Conservation (phyloP, 805 yeast species). For the Sungouiozyma intestinalis region DNA sequence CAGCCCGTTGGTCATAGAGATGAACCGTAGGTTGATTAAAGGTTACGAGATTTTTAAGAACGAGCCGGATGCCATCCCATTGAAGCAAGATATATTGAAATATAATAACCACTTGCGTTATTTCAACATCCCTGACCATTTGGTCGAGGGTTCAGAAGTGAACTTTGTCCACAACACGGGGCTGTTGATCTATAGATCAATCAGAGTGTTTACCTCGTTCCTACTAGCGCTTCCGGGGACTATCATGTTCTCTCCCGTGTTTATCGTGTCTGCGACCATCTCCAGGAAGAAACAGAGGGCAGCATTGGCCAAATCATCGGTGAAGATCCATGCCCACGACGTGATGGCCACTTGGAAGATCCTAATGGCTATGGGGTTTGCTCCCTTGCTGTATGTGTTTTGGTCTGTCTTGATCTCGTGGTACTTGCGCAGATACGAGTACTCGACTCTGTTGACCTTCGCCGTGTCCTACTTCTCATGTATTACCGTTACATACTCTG, state of each 20-base stretch:
- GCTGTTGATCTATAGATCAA: conserved; percentile 46
- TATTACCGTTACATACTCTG: conserved; percentile 74
- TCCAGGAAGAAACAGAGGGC: conserved; percentile 62
- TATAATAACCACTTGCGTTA: conserved; percentile 69
- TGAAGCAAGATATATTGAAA: conserved; percentile 52
- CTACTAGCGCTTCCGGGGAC: conserved; percentile 80
- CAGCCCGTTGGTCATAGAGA: conserved; percentile 74
- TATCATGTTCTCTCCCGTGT: conserved; percentile 78
- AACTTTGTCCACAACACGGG: conserved; percentile 40
- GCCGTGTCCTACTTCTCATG: conserved; percentile 52
- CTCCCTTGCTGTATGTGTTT: conserved; percentile 74
- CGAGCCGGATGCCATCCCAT: conserved; percentile 51
- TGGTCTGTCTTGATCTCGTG: conserved; percentile 57
- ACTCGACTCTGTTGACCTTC: conserved; percentile 32
- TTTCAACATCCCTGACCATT: conserved; percentile 46
- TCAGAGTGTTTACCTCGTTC: conserved; percentile 46
- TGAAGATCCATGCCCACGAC: conserved; percentile 84
- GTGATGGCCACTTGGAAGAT: conserved; percentile 98
- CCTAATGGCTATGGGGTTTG: conserved; percentile 75
- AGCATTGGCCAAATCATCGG: conserved; percentile 80
- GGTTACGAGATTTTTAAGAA: conserved; percentile 71
- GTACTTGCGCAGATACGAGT: conserved; percentile 19
- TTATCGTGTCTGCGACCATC: conserved; percentile 62
- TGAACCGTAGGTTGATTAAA: conserved; percentile 74
- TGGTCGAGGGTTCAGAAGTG: conserved; percentile 42